Percentiles rank a stretch among this genome's conserved stretches.
Conservation (phyloP, 2,329 filamentous ascomycete species). For the Macroventuria anomochaeta region DNA sequence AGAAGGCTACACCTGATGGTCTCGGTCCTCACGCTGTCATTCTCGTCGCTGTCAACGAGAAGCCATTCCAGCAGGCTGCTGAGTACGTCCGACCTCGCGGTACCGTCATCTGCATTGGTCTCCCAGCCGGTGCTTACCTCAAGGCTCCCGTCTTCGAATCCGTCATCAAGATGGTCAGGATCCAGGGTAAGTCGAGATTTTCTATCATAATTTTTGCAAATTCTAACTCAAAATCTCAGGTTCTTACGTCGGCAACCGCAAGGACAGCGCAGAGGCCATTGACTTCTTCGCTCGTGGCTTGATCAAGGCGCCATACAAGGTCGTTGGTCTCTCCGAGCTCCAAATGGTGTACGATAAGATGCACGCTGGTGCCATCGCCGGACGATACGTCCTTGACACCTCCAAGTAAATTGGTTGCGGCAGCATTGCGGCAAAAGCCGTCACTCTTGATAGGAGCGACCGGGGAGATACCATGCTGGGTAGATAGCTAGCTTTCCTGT, state of each 20-base stretch:
- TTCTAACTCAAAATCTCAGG: not conserved
- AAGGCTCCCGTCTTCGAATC: constrained; percentile 87
- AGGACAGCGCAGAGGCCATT: constrained; percentile 85
- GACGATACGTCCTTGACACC: constrained; percentile 80
- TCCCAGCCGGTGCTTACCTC: constrained; percentile 78
- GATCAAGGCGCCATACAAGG: constrained; percentile 88
- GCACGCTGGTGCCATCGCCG: constrained; percentile 72
- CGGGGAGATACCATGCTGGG: constrained; percentile 3
- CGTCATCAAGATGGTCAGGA: constrained; percentile 87
- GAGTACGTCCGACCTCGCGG: constrained; percentile 85
- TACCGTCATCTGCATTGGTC: constrained; percentile 84
- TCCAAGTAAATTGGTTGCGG: constrained; percentile 34
- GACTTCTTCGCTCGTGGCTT: constrained; percentile 86
- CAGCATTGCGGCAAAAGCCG: not conserved
- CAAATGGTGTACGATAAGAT: constrained; percentile 78
- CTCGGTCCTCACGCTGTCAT: constrained; percentile 87
- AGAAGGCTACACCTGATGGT: constrained; percentile 78
- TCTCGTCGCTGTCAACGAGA: constrained; percentile 84
- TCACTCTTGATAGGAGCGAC: constrained; percentile 11
- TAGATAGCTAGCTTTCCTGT: constrained; percentile 13
- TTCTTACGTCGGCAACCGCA: constrained; percentile 85
- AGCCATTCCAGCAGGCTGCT: constrained; percentile 93
- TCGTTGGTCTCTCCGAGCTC: constrained; percentile 79
- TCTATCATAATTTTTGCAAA: constrained; percentile 33
- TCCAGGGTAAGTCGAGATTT: constrained; percentile 61